phyloP scores from a whole-genome alignment of 1,284 basidiomycete species.

The Porodaedalea pini region DNA sequence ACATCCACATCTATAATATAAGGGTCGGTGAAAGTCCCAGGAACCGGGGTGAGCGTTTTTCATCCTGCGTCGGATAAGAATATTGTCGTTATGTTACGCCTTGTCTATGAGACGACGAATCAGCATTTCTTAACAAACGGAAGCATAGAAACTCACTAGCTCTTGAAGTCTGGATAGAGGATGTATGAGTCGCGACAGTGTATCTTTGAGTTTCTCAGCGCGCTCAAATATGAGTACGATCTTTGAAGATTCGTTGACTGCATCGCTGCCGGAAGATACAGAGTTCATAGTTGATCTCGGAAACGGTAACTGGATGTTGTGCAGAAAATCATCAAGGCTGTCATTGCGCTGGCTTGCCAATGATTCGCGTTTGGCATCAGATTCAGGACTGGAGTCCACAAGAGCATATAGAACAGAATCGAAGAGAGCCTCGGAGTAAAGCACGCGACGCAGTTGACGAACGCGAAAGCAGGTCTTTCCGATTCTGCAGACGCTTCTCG shows the following conservation, averaged over 20 bases:
- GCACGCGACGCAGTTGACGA: conserved; percentile 61
- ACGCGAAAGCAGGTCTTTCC: conserved; percentile 36
- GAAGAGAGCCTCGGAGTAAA: conserved; percentile 66
- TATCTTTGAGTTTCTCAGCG: conserved; percentile 63
- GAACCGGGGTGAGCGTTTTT: conserved; percentile 68
- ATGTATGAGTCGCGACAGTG: conserved; percentile 61
- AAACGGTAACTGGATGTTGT: conserved; percentile 43
- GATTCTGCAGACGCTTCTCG: background rate
- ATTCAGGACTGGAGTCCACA: conserved; percentile 45
- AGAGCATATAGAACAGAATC: conserved; percentile 64
- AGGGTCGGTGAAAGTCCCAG: conserved; percentile 74
- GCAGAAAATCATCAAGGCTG: conserved; percentile 64
- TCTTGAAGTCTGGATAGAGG: conserved; percentile 72
- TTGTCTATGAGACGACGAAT: conserved; percentile 33
- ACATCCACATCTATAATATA: conserved; percentile 64
- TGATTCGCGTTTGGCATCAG: conserved; percentile 54
- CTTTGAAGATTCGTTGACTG: conserved; percentile 28
- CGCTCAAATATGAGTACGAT: conserved; percentile 66
- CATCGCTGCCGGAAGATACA: background rate
- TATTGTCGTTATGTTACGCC: conserved; percentile 50
- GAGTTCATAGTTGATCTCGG: conserved; percentile 21
- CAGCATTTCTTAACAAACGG: background rate
- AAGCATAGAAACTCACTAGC: conserved; percentile 51
- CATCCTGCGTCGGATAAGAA: conserved; percentile 68
- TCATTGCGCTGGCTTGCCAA: conserved; percentile 56